Conservation (phyloP, 2,329 filamentous ascomycete genomes). For the Botrytis pseudocinerea region DNA sequence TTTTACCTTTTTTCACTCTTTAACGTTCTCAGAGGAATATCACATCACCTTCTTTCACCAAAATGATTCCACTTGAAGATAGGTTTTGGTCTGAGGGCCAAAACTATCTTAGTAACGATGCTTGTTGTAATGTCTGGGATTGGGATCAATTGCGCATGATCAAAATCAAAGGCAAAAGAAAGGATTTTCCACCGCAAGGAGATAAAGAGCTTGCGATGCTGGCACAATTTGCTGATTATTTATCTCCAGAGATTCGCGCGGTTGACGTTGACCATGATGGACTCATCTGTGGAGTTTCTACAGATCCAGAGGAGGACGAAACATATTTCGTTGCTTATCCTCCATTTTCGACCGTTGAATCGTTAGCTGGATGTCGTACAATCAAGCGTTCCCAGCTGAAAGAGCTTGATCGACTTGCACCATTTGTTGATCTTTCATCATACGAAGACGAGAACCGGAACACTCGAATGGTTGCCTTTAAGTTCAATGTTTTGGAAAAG, state of each 20-base stretch:
- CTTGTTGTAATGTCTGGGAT: not conserved
- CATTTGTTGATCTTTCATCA: not conserved
- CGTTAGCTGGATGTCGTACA: not conserved
- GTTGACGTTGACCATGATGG: not conserved
- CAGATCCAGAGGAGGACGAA: not conserved
- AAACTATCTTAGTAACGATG: accelerated
- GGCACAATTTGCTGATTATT: not conserved
- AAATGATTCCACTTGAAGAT: not conserved
- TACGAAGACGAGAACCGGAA: not conserved
- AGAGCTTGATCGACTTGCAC: not conserved
- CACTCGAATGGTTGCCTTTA: not conserved
- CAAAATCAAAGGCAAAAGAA: not conserved
- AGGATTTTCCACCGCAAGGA: not conserved
- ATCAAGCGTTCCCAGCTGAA: not conserved
- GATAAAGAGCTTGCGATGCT: not conserved
- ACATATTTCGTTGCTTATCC: not conserved
- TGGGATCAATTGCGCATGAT: constrained; percentile 5
- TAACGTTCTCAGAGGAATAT: too few species aligned
- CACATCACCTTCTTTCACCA: too few species aligned
- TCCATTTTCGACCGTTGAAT: not conserved
- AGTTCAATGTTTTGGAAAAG: not conserved
- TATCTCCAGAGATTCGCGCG: not conserved
- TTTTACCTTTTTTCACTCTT: too few species aligned
- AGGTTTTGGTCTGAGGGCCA: not conserved
- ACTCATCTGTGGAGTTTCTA: not conserved